These are phyloP conservation scores for Castanea sativa DNA, from an alignment of 306 rosid species.

Conservation along the genomic window DNA sequence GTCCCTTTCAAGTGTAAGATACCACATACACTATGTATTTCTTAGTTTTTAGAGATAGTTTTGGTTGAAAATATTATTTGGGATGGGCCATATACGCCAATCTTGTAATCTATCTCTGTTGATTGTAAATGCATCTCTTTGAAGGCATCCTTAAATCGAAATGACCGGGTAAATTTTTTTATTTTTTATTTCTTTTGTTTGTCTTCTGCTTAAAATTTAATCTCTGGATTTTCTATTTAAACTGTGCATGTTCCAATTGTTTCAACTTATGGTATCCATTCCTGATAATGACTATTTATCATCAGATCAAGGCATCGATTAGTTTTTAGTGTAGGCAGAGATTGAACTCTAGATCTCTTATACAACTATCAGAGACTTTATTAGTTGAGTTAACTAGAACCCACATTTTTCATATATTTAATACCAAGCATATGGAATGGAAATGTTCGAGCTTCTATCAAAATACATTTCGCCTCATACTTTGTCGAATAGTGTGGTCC, in stretches of 20 bases:
- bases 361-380: too few species aligned
- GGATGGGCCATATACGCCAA: background rate
- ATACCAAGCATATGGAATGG: too few species aligned
- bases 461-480: constrained; percentile 68
- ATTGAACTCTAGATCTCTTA: too few species aligned
- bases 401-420: too few species aligned
- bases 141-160: background rate
- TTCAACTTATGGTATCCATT: too few species aligned
- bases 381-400: too few species aligned
- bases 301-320: too few species aligned
- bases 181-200: background rate
- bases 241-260: too few species aligned
- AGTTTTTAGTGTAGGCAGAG: too few species aligned
- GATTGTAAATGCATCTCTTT: background rate
- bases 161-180: background rate
- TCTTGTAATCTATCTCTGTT: background rate
- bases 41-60: background rate
- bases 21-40: too few species aligned
- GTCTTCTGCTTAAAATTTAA: background rate
- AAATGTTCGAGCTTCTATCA: too few species aligned
- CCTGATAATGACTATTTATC: too few species aligned
- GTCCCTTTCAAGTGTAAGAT: background rate
- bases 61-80: background rate
- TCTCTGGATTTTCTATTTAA: background rate
- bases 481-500: constrained; percentile 77